Percentiles rank a stretch among this genome's conserved stretches.
Conservation (phyloP, 1,284 basidiomycete species). For the Rugosomyces carneus region DNA sequence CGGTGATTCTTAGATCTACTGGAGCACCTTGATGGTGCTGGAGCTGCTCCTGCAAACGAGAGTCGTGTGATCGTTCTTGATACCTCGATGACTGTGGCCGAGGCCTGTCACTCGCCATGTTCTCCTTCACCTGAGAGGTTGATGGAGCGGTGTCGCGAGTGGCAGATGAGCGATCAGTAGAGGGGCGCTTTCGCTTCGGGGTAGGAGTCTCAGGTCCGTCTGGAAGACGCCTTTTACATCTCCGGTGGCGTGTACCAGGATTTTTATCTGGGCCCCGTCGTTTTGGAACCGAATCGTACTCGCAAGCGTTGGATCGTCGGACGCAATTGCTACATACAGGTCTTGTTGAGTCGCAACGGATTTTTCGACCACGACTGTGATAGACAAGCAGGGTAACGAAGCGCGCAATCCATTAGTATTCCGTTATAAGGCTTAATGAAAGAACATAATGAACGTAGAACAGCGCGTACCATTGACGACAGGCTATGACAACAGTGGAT, state of each 20-base stretch:
- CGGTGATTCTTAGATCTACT: constrained; percentile 23
- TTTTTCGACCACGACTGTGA: constrained; percentile 65
- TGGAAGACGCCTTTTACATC: constrained; percentile 27
- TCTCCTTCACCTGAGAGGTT: constrained; percentile 27
- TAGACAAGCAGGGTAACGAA: constrained; percentile 22
- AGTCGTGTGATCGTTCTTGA: constrained; percentile 18
- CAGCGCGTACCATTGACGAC: constrained; percentile 52
- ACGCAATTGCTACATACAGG: constrained; percentile 68
- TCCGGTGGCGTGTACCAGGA: constrained; percentile 65
- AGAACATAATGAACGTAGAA: constrained; percentile 21
- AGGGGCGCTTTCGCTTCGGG: constrained; percentile 21
- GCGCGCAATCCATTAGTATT: constrained; percentile 28
- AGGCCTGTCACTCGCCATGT: constrained; percentile 26
- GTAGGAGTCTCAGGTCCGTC: constrained; percentile 28
- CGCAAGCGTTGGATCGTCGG: constrained; percentile 43
- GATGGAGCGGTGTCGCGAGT: constrained; percentile 23
- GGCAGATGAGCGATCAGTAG: constrained; percentile 24
- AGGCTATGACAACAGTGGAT: constrained; percentile 64
- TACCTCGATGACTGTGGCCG: constrained; percentile 23
- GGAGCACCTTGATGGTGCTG: constrained; percentile 21
- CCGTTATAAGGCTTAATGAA: constrained; percentile 36
- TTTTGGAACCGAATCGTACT: constrained; percentile 64
- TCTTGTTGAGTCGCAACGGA: constrained; percentile 74
- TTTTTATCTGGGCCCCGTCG: constrained; percentile 71
- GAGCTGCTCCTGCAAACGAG: constrained; percentile 18